phyloP scores from a whole-genome alignment of 768 basidiomycete genomes.

The Rhodotorula graminis region DNA sequence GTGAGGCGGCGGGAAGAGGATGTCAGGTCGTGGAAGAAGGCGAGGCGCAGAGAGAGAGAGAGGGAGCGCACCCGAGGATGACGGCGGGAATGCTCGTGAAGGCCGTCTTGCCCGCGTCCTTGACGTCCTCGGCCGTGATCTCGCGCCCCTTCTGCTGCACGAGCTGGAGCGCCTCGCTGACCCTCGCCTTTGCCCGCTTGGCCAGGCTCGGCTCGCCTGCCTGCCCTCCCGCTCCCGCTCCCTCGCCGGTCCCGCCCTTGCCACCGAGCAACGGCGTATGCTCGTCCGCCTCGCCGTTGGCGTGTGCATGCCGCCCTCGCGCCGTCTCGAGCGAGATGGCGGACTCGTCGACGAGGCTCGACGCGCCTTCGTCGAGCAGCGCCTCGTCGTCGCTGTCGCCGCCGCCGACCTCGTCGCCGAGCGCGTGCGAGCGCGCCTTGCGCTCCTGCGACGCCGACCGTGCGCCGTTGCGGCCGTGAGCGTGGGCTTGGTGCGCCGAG shows the following conservation, averaged over 20 bases:
- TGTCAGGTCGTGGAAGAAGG: too few relatives aligned
- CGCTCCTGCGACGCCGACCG: not conserved
- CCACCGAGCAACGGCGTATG: slow-evolving; percentile 22
- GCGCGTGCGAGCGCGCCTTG: not conserved
- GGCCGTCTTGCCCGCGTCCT: slow-evolving; percentile 3
- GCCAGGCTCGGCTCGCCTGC: not conserved
- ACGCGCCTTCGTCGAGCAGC: not conserved
- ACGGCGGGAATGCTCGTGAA: slow-evolving; percentile 30
- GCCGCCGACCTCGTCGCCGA: slow-evolving; percentile 1
- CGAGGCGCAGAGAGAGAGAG: not conserved
- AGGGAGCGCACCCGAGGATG: slow-evolving; percentile 21
- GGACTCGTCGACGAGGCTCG: not conserved
- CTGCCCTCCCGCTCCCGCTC: not conserved
- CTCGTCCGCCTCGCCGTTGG: not conserved
- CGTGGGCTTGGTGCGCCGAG: not conserved
- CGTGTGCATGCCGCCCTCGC: not conserved
- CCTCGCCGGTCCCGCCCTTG: not conserved
- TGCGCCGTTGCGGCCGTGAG: not conserved
- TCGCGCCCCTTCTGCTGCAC: not conserved
- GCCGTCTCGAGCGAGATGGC: not conserved
- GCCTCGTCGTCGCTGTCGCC: slow-evolving; percentile 8
- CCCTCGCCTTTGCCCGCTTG: not conserved
- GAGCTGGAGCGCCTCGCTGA: not conserved
- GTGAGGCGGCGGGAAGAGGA: too few relatives aligned
- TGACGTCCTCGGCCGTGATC: slow-evolving; percentile 20